Base-by-base conservation (phyloP, 2,329 filamentous ascomycete species). In the Hymenoscyphus repandus region DNA sequence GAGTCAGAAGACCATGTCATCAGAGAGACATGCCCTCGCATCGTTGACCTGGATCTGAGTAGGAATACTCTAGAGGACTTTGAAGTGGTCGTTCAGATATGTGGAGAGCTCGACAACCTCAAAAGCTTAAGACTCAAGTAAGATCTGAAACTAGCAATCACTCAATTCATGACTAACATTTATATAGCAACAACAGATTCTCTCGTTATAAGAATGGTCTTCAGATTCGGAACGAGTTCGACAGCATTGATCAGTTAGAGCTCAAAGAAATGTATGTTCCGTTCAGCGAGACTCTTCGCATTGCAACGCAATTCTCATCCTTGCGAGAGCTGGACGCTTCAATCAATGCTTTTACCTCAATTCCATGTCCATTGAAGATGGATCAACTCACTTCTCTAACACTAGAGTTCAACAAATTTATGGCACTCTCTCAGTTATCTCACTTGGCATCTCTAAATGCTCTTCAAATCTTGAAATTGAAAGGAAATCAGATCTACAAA, bases 31-130 rank as follows among this genome's bases (percentile, higher is more conserved):
- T 85, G 82, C 48, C 81, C 82, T 1, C 78, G 82, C 60, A 83
- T 96, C 47, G 73, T 77, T 1, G 88, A 96, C 64, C 73, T 97
- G 41, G 91, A 96, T 64, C 68, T 99, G 38, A 90, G 90, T 63
- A 80, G 89, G 45, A 97, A 95, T 66, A 68, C 96, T 32, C 83
- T 97, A 61, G 81, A 83, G 49, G 71, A 70, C 10, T 79, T 91
- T 66, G 70, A 71, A 2, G 80, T 87, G 20, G 76, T 96, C 9
- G 76, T 81, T 15, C 74, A 78, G 2, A 86, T 97, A 36, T 93
- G 88, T 65, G 72, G 71, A 6, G 79, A 86, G 56, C 72, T 97
- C 33, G 75, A 77, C n/a, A 73, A 74, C 17, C 66, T 97, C 56
- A 79, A 72, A 50, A 80, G 72, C 45, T 66, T 96, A 58, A 83